Percentiles rank a stretch among this genome's conserved stretches.
phyloP scores from a whole-genome alignment of 345 rosid species.

The Streptanthus diversifolius region DNA sequence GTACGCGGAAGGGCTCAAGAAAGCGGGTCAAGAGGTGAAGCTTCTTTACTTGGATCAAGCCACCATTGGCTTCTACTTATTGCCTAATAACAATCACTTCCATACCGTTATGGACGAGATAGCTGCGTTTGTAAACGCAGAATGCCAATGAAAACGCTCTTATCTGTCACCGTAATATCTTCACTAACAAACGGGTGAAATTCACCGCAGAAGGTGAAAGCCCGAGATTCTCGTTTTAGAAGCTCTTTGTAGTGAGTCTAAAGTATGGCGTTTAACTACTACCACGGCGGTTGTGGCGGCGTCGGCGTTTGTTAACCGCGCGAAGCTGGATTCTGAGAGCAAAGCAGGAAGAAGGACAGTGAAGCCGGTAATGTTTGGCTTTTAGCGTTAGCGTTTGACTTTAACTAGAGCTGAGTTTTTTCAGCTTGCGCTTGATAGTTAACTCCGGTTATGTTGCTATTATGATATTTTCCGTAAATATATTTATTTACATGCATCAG shows the following conservation, averaged over 20 bases:
- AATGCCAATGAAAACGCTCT: constrained; percentile 11
- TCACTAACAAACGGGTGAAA: constrained; percentile 25
- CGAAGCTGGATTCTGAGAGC: constrained; percentile 20
- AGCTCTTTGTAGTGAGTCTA: neutral
- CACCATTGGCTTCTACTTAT: constrained; percentile 77
- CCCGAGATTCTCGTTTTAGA: constrained; percentile 16
- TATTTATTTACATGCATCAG: constrained; percentile 1
- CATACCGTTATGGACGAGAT: constrained; percentile 79
- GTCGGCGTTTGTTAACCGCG: constrained; percentile 25
- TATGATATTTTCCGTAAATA: constrained; percentile 17
- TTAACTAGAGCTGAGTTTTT: constrained; percentile 17
- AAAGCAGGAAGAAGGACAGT: constrained; percentile 27
- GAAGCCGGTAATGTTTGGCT: constrained; percentile 19
- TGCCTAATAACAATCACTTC: constrained; percentile 79
- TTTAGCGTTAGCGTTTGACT: constrained; percentile 18
- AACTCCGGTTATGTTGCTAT: constrained; percentile 16
- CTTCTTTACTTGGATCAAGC: constrained; percentile 68
- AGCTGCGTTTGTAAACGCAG: constrained; percentile 51
- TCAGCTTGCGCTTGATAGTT: constrained; percentile 14
- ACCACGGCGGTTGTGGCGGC: neutral
- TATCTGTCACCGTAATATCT: neutral
- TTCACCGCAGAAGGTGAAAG: constrained; percentile 8
- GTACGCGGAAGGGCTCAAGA: constrained; percentile 66
- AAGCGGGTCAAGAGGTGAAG: constrained; percentile 67
- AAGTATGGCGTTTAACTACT: constrained; percentile 24